phyloP scores from a whole-genome alignment of 192 early-diverging fungal species.

The Entophlyctis luteolus region DNA sequence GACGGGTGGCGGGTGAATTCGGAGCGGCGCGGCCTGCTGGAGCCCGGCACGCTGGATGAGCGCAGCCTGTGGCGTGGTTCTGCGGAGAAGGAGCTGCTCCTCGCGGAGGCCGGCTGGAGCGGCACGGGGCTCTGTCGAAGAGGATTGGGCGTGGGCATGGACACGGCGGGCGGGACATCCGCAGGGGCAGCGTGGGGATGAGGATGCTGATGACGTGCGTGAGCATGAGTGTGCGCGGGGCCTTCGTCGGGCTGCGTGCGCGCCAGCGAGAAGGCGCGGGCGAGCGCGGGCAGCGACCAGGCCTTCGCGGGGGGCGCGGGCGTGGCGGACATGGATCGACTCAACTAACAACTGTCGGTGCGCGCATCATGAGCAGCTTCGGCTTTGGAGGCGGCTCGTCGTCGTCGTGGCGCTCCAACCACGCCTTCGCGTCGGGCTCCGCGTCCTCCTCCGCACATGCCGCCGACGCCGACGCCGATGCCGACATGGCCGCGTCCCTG shows the following conservation, averaged over 20 bases:
- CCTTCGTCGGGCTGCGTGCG: background rate
- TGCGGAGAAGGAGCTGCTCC: too few species aligned
- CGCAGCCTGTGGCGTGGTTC: too few species aligned
- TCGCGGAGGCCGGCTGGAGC: too few species aligned
- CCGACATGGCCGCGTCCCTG: constrained; percentile 24
- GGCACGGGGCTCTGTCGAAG: too few species aligned
- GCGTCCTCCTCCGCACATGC: background rate
- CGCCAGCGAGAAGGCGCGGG: background rate
- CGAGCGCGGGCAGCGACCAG: background rate
- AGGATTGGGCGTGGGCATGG: background rate
- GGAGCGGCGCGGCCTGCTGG: too few species aligned
- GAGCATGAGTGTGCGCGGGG: too few species aligned
- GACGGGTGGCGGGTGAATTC: background rate
- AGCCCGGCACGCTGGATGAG: too few species aligned
- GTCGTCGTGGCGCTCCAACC: background rate
- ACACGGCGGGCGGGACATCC: background rate
- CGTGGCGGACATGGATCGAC: background rate
- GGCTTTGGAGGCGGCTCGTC: background rate
- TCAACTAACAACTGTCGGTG: too few species aligned
- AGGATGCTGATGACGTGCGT: too few species aligned
- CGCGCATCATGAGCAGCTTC: too few species aligned
- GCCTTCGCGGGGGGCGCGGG: background rate
- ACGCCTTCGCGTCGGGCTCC: background rate
- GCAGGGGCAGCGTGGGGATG: background rate
- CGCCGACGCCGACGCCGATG: background rate